Conservation (phyloP, 2,329 filamentous ascomycete genomes). For the Penicillium paneum region DNA sequence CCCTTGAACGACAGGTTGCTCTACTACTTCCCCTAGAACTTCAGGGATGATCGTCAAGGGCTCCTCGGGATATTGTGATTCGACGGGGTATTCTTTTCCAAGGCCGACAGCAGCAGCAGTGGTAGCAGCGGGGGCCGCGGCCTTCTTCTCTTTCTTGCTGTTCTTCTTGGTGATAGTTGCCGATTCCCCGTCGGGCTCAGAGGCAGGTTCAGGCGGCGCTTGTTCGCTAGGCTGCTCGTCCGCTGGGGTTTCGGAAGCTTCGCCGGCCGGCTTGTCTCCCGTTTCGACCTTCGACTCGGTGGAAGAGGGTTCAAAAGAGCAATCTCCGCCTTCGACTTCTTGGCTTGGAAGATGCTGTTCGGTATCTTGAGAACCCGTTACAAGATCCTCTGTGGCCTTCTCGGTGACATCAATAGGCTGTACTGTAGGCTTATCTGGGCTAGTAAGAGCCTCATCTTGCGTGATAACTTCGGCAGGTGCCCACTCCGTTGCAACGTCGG, state of each 20-base stretch:
- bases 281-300: not conserved
- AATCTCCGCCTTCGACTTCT: not conserved
- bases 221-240: not conserved
- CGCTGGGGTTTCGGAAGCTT: not conserved
- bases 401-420: not conserved
- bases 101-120: constrained; percentile 10
- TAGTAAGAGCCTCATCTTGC: not conserved
- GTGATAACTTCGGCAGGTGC: not conserved
- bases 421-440: not conserved
- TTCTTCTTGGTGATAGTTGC: constrained; percentile 21
- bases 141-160: constrained; percentile 30
- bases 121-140: not conserved
- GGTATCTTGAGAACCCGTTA: not conserved
- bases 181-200: constrained; percentile 4
- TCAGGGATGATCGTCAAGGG: not conserved
- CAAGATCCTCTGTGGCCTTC: not conserved
- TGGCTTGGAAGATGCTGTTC: not conserved
- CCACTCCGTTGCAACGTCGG: not conserved
- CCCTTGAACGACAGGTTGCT: not conserved
- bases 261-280: not conserved
- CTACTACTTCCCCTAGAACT: not conserved
- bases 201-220: not conserved
- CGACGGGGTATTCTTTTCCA: constrained; percentile 7
- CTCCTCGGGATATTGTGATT: constrained; percentile 4
- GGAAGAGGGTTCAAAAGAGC: not conserved